Base-by-base conservation (phyloP, 805 yeast genomes). In the Ogataea parapolymorpha region DNA sequence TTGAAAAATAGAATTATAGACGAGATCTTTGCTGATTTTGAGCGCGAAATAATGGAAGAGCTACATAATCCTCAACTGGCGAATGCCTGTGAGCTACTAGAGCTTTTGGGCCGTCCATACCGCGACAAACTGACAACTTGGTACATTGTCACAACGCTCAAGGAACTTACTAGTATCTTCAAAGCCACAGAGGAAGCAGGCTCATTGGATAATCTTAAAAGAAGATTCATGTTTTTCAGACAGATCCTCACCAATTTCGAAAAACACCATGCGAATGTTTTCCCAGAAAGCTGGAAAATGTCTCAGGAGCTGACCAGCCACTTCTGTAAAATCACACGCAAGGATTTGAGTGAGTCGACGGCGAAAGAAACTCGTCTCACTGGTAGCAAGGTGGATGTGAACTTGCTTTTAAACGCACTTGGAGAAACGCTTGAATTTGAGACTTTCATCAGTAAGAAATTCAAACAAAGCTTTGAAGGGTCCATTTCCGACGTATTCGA, bases 161-260 rank as follows among this genome's bases (percentile, higher is more conserved):
- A 75, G 53, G 98, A 91, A 54, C 79, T 91, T 32, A 74, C 74
- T 26, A 66, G 77, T 16, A 87, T 93, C 9, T 93, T 93, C 64
- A 75, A 79, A 39, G 71, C 80, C 8, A 72, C 79, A 11, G 97
- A 89, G 53, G 99, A 93, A 63, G 99, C 99, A 0, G 97, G 97
- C 1, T 83, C 95, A 5, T 66, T 93, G 45, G 99, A 93, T 44
- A 93, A 93, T 61, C 64, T 93, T 37, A 74, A 79, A 23, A 69
- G 97, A 50, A 69, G 99, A 35, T 93, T 79, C 59, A 75, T 89
- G 24, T 91, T 84, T 59, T 85, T 87, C 63, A 81, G 82, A 50
- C 80, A 85, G 50, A 74, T 86, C 1, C 64, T 91, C 44, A 70
- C 72, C 27, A 78, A 80, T 50, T 61, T 62, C 35, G 80, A 79